Conservation (phyloP, 805 yeast species). For the Ogataea nitratoaversa region DNA sequence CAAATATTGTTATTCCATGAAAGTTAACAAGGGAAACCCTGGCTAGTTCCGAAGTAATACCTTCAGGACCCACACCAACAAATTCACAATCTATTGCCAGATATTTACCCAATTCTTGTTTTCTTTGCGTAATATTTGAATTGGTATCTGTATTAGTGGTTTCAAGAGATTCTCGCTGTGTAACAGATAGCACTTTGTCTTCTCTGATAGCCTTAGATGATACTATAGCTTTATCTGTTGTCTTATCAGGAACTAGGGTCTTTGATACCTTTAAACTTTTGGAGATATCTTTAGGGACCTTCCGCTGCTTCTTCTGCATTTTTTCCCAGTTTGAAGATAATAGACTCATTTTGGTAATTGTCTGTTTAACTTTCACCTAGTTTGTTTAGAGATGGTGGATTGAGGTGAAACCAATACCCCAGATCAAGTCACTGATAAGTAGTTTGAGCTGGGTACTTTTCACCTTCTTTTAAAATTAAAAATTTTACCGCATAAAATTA, state of each 20-base stretch:
- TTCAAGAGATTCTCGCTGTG: no score
- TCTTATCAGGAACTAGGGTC: neutral
- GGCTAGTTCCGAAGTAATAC: constrained; percentile 67
- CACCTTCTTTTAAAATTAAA: no score
- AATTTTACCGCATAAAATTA: neutral
- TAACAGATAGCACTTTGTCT: no score
- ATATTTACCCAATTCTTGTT: constrained; percentile 60
- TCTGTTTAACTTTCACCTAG: no score
- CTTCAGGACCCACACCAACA: constrained; percentile 83
- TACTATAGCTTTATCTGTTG: neutral
- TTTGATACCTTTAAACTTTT: constrained; percentile 1
- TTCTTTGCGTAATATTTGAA: constrained; percentile 4
- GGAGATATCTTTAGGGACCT: constrained; percentile 4
- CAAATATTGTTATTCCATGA: constrained; percentile 68
- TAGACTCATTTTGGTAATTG: constrained; percentile 1
- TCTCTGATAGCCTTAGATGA: no score
- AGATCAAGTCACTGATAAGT: no score
- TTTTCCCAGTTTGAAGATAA: constrained; percentile 23
- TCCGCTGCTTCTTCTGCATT: constrained; percentile 10
- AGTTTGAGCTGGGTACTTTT: no score
- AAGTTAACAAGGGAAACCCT: constrained; percentile 85
- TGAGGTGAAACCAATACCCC: no score
- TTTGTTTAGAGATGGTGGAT: no score
- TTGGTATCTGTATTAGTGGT: constrained; percentile 3
- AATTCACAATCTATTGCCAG: constrained; percentile 90